phyloP scores from a whole-genome alignment of 331 rosid species.

The Malus hybrid region DNA sequence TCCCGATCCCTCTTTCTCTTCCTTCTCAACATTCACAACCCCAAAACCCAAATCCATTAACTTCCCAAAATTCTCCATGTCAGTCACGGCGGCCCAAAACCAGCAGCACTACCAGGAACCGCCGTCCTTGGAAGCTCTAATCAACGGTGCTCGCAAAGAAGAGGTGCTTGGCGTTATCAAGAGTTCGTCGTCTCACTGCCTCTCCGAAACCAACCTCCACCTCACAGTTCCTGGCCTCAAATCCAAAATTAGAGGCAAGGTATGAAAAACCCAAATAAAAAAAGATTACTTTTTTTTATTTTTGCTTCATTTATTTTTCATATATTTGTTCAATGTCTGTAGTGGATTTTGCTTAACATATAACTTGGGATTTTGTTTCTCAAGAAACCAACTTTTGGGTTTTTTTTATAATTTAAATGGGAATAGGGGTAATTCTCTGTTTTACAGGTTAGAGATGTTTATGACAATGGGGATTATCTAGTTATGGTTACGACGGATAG shows the following conservation, averaged over 20 bases:
- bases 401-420: neutral
- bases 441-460: conserved; percentile 77
- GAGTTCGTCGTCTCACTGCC: conserved; percentile 41
- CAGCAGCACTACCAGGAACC: conserved; percentile 19
- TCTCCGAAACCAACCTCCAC: conserved; percentile 79
- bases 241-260: conserved; percentile 93
- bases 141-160: conserved; percentile 37
- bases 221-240: conserved; percentile 71
- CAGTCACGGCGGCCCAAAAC: conserved; percentile 26
- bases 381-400: neutral
- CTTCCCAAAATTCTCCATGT: conserved; percentile 21
- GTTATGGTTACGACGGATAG: conserved; percentile 89
- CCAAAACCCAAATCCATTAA: conserved; percentile 18
- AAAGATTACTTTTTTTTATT: neutral
- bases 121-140: conserved; percentile 38
- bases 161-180: conserved; percentile 26
- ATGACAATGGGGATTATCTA: conserved; percentile 73
- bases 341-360: neutral
- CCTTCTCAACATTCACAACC: neutral
- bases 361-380: neutral
- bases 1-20: neutral
- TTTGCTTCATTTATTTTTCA: neutral
- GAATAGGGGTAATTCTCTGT: neutral
- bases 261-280: conserved; percentile 7
- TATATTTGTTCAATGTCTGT: neutral